These are phyloP conservation scores for Aspergillus caelatus DNA, from an alignment of 2,329 filamentous ascomycete species.

Conservation along the genomic window DNA sequence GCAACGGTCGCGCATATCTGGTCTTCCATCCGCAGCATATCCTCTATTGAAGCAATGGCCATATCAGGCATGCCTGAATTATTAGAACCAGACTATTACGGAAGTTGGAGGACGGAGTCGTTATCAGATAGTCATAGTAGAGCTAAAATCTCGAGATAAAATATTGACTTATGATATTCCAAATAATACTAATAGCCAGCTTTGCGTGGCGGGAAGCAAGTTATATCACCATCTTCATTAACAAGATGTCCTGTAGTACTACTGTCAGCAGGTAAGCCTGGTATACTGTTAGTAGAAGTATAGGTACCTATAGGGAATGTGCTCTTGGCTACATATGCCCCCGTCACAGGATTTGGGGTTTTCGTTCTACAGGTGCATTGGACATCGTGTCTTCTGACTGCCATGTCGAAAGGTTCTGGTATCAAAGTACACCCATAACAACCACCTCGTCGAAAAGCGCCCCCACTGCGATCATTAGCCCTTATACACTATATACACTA, in stretches of 20 bases:
- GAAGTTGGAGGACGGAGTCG: too few relatives aligned
- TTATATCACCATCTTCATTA: background rate
- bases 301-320: background rate
- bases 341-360: background rate
- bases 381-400: background rate
- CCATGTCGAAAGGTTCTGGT: background rate
- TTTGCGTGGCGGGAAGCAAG: background rate
- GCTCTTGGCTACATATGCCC: background rate
- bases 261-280: background rate
- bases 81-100: too few relatives aligned
- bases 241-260: background rate
- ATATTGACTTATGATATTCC: too few relatives aligned
- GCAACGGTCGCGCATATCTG: too few relatives aligned
- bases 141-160: too few relatives aligned
- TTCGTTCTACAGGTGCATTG: background rate
- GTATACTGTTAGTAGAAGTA: background rate
- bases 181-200: too few relatives aligned
- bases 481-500: too few relatives aligned
- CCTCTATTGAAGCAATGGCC: too few relatives aligned
- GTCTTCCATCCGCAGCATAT: too few relatives aligned
- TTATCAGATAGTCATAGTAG: too few relatives aligned
- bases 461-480: background rate
- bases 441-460: background rate
- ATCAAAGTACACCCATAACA: background rate
- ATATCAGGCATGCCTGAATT: too few relatives aligned